phyloP scores from a whole-genome alignment of 352 stramenopile species.

The Pythium monospermum region DNA sequence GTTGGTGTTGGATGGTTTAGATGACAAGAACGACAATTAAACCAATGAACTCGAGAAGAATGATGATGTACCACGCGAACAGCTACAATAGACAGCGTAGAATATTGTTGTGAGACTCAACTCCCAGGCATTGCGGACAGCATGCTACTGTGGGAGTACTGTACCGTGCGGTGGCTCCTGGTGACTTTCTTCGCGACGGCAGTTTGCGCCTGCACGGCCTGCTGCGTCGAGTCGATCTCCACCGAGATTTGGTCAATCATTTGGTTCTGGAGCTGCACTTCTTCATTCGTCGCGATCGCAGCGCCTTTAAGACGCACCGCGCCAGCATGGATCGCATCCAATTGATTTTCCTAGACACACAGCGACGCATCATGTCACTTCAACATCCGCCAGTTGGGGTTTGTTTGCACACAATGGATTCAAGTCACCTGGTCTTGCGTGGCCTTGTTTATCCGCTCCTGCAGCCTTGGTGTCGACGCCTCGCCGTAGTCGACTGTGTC shows the following conservation, averaged over 20 bases:
- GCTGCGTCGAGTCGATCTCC: conserved; percentile 35
- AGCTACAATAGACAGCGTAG: conserved; percentile 18
- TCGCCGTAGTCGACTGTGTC: conserved; percentile 50
- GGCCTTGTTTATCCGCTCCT: conserved; percentile 45
- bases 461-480: conserved; percentile 38
- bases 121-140: background rate
- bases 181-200: conserved; percentile 46
- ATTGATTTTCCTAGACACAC: conserved; percentile 37
- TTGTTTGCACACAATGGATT: background rate
- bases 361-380: background rate
- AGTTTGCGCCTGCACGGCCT: conserved; percentile 42
- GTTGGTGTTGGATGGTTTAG: conserved; percentile 26
- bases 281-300: conserved; percentile 52
- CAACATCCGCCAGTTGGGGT: background rate
- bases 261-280: conserved; percentile 50
- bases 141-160: too few species aligned
- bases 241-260: conserved; percentile 57
- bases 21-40: conserved; percentile 53
- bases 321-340: conserved; percentile 50
- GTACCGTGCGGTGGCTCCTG: conserved; percentile 34
- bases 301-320: conserved; percentile 46
- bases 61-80: conserved; percentile 55
- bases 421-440: conserved; percentile 33
- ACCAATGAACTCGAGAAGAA: conserved; percentile 36
- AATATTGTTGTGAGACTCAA: background rate